phyloP scores from a whole-genome alignment of 2,329 filamentous ascomycete genomes.

The Balansia obtecta region DNA sequence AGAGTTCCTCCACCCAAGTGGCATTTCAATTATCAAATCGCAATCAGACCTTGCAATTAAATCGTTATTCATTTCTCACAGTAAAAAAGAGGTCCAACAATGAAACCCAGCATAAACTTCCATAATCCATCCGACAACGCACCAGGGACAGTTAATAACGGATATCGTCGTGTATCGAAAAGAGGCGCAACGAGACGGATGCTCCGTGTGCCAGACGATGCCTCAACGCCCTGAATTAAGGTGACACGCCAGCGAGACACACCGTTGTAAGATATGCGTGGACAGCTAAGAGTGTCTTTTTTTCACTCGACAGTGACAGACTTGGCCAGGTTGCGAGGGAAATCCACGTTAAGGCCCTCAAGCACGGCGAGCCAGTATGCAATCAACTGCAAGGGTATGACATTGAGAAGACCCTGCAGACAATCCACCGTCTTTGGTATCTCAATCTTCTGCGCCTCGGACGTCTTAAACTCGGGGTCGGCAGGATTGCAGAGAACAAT shows the following conservation, averaged over 20 bases:
- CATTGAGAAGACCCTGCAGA: slow-evolving; percentile 93
- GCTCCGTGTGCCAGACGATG: neutral
- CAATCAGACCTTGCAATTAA: slow-evolving; percentile 6
- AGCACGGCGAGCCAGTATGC: slow-evolving; percentile 97
- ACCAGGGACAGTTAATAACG: neutral
- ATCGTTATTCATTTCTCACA: slow-evolving; percentile 8
- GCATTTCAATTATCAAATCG: slow-evolving; percentile 6
- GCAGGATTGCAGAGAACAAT: slow-evolving; percentile 95
- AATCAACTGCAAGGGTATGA: slow-evolving; percentile 94
- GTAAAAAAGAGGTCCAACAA: neutral
- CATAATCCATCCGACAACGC: slow-evolving; percentile 7
- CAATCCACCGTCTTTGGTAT: slow-evolving; percentile 91
- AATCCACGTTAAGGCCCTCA: slow-evolving; percentile 94
- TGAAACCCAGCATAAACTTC: slow-evolving; percentile 9
- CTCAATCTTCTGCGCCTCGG: slow-evolving; percentile 92
- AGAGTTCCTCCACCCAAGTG: neutral
- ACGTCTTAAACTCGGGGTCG: slow-evolving; percentile 79
- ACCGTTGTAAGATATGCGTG: neutral
- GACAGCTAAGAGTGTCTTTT: neutral
- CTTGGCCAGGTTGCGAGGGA: slow-evolving; percentile 97
- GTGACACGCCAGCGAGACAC: slow-evolving; percentile 6
- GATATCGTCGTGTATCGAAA: neutral
- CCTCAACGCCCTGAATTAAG: slow-evolving; percentile 3
- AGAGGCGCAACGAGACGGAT: no score
- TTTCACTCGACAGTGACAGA: slow-evolving; percentile 95